Evolutionary conservation across 257 asterid genomes (phyloP), one percentile per base, ranked within the genome.

Genomic region (Solanum tarapatanum): DNA sequence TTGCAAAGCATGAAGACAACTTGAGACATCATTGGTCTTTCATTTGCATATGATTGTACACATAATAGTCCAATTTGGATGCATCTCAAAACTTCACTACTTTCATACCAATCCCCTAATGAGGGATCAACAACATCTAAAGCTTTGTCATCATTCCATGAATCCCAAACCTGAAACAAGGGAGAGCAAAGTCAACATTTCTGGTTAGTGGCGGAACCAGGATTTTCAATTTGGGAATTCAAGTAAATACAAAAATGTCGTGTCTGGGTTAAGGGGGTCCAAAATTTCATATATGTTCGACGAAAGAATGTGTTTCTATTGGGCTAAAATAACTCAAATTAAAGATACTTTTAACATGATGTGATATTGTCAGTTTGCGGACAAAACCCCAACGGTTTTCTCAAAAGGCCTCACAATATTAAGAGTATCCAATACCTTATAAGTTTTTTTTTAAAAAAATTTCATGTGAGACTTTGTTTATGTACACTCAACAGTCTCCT

Each of bases 111-210:
- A 5, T 84, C 87, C 23, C 48, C 87, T 16, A 91, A n/a, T 39
- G 6, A 68, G 45, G 88, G 64, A 86, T 89, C 88, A 36, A 77
- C 86, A 23, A 91, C 84, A 23, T 83, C 86, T 86, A 87, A 6
- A 86, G 90, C 89, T n/a, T 87, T 88, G 28, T 86, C 90, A 76
- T 91, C 91, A 77, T 91, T 88, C 88, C 90, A 91, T 6, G 88
- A 90, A 11, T 79, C 88, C 90, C 90, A 86, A 14, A 82, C 90
- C 91, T 86, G 30, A 88, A 85, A 60, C 17, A 66, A 36, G n/a
- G 8, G 35, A 76, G 82, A 24, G 80, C 33, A 41, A 12, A 21
- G n/a, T 32, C 4, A 68, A 13, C 19, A 45, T 23, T 48, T 64
- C 2, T 72, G 5, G 0, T 19, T 1, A 13, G 58, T 23, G 80